A percentile compares a stretch with the other conserved stretches of the same genome.
Evolutionary conservation across 1,284 basidiomycete species (phyloP).

Genomic region (Ceratobasidium theobromae): DNA sequence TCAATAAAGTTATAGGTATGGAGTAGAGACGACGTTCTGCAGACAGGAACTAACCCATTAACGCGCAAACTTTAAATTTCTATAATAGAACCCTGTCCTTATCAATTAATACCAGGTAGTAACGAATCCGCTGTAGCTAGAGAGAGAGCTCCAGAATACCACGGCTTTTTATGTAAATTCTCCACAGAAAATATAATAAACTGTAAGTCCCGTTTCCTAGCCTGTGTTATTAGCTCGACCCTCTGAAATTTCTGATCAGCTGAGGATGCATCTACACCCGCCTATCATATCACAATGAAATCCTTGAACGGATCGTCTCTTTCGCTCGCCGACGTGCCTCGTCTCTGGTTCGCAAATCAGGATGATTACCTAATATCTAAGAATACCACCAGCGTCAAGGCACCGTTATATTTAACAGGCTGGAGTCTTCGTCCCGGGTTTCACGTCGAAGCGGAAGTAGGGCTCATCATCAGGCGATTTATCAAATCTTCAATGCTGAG

Average conservation of each 20-base stretch:
- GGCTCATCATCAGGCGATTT: background rate
- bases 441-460: background rate
- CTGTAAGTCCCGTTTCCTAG: background rate
- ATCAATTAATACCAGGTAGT: no score
- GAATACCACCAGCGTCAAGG: background rate
- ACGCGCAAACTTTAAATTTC: no score
- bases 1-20: no score
- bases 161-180: no score
- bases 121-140: no score
- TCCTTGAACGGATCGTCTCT: background rate
- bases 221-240: background rate
- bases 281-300: background rate
- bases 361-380: background rate
- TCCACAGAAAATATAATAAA: no score
- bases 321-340: background rate
- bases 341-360: slow-evolving; percentile 1
- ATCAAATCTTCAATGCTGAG: background rate
- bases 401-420: background rate
- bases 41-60: no score
- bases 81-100: no score
- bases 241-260: background rate
- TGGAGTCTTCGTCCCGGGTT: background rate
- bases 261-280: background rate
- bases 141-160: background rate
- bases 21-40: no score